Percentiles rank a stretch among this genome's conserved stretches.
Conservation (phyloP, 345 rosid species). For the Lagerstroemia speciosa region DNA sequence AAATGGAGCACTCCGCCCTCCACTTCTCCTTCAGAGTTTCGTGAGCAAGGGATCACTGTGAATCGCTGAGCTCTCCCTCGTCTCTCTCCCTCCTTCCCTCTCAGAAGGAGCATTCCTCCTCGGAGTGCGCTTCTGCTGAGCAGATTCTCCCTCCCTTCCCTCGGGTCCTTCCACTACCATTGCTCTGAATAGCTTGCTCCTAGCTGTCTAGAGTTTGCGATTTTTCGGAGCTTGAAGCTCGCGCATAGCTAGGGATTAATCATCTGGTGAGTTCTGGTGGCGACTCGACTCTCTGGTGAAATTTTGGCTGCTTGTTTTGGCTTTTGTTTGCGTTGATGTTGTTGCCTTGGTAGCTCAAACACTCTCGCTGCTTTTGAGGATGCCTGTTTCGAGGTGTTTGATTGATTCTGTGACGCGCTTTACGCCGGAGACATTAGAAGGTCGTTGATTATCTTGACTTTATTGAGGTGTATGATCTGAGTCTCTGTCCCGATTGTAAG, state of each 20-base stretch:
- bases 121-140: constrained; percentile 32
- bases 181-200: too few species aligned
- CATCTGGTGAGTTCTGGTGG: constrained; percentile 14
- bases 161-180: neutral
- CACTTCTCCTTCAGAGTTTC: neutral
- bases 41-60: neutral
- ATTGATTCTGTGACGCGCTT: neutral
- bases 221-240: constrained; percentile 4
- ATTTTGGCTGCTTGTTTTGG: constrained; percentile 2
- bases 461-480: neutral
- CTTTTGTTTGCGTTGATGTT: constrained; percentile 3
- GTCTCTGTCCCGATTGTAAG: neutral
- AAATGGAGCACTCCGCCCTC: neutral
- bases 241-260: neutral
- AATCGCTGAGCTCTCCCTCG: neutral
- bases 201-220: too few species aligned
- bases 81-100: neutral
- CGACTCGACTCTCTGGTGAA: constrained; percentile 1
- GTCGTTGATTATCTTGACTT: neutral
- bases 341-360: neutral
- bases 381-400: constrained; percentile 5
- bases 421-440: neutral
- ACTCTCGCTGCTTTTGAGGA: neutral
- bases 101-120: constrained; percentile 16
- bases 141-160: neutral